These are phyloP conservation scores for Primulina huaijiensis DNA, from an alignment of 257 asterid species.

Conservation along the genomic window DNA sequence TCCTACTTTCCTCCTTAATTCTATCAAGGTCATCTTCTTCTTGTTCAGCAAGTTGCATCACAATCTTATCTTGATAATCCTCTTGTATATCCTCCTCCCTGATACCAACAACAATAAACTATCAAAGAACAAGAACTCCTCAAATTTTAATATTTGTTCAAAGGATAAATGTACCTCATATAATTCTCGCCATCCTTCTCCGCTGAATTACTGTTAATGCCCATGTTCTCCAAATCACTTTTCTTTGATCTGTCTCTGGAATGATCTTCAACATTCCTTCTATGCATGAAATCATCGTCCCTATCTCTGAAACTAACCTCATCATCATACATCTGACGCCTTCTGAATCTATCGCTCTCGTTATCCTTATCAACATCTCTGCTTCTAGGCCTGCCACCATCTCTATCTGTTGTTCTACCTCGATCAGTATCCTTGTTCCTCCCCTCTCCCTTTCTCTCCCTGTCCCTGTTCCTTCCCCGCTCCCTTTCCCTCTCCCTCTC, in stretches of 20 bases:
- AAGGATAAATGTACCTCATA: slow-evolving; percentile 48
- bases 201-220: slow-evolving; percentile 28
- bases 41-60: slow-evolving; percentile 73
- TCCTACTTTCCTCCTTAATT: slow-evolving; percentile 93
- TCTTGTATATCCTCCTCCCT: slow-evolving; percentile 70
- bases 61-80: slow-evolving; percentile 71
- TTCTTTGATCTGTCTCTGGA: slow-evolving; percentile 41
- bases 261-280: slow-evolving; percentile 47
- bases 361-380: slow-evolving; percentile 42
- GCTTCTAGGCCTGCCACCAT: slow-evolving; percentile 38
- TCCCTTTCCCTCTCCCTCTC: slow-evolving; percentile 30
- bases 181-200: slow-evolving; percentile 34
- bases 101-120: slow-evolving; percentile 28
- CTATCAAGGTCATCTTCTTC: slow-evolving; percentile 87
- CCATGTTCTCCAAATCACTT: slow-evolving; percentile 32
- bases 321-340: slow-evolving; percentile 45
- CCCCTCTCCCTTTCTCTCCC: slow-evolving; percentile 34
- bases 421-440: slow-evolving; percentile 41
- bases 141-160: slow-evolving; percentile 3
- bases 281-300: slow-evolving; percentile 44
- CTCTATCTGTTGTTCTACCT: slow-evolving; percentile 41
- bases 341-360: slow-evolving; percentile 42
- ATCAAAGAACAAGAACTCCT: slow-evolving; percentile 4
- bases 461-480: slow-evolving; percentile 37
- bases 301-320: slow-evolving; percentile 47